These are phyloP conservation scores for Colletotrichum brevisporum DNA, from an alignment of 2,329 filamentous ascomycete genomes.

Conservation along the genomic window DNA sequence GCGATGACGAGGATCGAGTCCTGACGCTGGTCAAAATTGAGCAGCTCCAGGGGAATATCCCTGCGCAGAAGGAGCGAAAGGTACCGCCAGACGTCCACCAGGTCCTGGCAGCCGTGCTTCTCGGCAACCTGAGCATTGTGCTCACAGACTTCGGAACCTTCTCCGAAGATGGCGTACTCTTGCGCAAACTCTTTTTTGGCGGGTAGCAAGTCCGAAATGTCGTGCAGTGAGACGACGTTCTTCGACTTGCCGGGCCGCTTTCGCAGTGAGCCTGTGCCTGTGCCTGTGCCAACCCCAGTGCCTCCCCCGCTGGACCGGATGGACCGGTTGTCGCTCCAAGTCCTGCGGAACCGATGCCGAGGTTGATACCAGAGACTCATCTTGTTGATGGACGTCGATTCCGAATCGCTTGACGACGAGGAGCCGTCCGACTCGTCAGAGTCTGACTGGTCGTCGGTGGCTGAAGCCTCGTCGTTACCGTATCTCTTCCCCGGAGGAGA, in stretches of 20 bases:
- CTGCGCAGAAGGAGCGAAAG: constrained; percentile 82
- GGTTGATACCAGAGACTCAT: constrained; percentile 70
- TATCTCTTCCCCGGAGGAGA: constrained; percentile 62
- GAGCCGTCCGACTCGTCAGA: constrained; percentile 64
- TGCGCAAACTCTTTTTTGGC: constrained; percentile 83
- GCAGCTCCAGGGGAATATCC: constrained; percentile 78
- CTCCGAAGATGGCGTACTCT: constrained; percentile 87
- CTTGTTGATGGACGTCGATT: constrained; percentile 74
- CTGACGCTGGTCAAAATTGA: constrained; percentile 66
- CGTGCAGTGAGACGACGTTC: constrained; percentile 81
- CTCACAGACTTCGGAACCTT: constrained; percentile 83
- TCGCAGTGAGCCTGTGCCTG: constrained; percentile 57
- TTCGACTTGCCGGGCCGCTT: constrained; percentile 67
- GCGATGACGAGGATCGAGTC: constrained; percentile 79
- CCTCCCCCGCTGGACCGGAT: constrained; percentile 73
- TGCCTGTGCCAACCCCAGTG: constrained; percentile 69
- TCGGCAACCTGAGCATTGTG: constrained; percentile 87
- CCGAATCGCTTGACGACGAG: constrained; percentile 71
- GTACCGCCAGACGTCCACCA: constrained; percentile 88
- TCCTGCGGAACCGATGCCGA: constrained; percentile 65
- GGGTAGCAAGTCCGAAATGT: constrained; percentile 79
- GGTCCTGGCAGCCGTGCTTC: constrained; percentile 77
- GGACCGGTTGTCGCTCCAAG: constrained; percentile 70
- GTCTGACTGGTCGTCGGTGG: constrained; percentile 65
- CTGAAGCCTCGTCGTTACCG: constrained; percentile 64